A percentile compares a stretch with the other conserved stretches of the same genome.
Conservation (phyloP, 164 flowering plant species). For the Taxillus chinensis region DNA sequence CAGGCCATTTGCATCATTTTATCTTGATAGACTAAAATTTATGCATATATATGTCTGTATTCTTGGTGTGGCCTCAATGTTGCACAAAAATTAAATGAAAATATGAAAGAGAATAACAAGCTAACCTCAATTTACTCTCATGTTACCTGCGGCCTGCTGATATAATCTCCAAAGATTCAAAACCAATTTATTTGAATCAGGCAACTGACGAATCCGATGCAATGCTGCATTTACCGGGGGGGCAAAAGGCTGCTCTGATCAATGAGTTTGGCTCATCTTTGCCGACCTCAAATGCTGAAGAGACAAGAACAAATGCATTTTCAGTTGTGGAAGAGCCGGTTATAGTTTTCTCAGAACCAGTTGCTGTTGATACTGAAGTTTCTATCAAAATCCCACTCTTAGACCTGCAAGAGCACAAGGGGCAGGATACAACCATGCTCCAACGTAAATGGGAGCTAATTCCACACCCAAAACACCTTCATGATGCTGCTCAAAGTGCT, state of each 20-base stretch:
- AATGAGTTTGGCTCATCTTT: neutral
- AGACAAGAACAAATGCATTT: neutral
- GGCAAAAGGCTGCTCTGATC: neutral
- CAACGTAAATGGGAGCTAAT: neutral
- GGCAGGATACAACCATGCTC: neutral
- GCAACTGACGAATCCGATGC: neutral
- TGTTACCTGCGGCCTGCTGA: no score
- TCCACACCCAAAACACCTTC: neutral
- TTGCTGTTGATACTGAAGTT: neutral
- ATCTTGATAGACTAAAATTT: no score
- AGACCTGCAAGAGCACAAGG: neutral
- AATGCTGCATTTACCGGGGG: neutral
- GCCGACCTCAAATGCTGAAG: neutral
- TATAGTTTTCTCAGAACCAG: neutral
- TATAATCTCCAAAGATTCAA: no score
- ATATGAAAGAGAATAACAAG: no score
- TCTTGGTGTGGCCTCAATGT: no score
- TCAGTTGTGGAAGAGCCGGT: no score
- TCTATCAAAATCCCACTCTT: neutral
- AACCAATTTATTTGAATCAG: neutral
- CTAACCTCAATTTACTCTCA: no score
- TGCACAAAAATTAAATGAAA: no score
- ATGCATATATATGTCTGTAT: no score
- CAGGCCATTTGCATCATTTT: no score
- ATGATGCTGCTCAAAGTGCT: neutral